Percentiles rank a stretch among this genome's conserved stretches.
phyloP scores from a whole-genome alignment of 2,329 filamentous ascomycete species.

The Pseudocercospora crystallina region DNA sequence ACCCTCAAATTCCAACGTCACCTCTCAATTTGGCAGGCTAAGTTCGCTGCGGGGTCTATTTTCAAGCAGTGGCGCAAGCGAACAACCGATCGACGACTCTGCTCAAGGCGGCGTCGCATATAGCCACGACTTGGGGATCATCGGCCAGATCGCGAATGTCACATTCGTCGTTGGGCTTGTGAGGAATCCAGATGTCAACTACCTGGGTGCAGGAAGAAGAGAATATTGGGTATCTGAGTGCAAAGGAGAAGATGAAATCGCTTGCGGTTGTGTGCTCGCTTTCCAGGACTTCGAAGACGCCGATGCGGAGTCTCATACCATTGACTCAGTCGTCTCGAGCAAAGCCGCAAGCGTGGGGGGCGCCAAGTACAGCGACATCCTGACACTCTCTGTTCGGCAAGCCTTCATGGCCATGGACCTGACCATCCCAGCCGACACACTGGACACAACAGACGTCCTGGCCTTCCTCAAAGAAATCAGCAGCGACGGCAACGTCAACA shows the following conservation, averaged over 20 bases:
- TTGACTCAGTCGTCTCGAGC: constrained; percentile 21
- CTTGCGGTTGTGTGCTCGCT: constrained; percentile 40
- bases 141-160: constrained; percentile 29
- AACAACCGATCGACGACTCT: background rate
- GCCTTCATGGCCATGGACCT: constrained; percentile 52
- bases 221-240: constrained; percentile 42
- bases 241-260: constrained; percentile 25
- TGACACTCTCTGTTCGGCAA: constrained; percentile 51
- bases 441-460: constrained; percentile 42
- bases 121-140: constrained; percentile 35
- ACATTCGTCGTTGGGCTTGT: constrained; percentile 46
- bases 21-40: background rate
- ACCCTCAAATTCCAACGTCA: constrained; percentile 21
- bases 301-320: constrained; percentile 33
- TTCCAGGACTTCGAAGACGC: constrained; percentile 43
- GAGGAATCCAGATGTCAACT: constrained; percentile 43
- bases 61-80: background rate
- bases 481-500: constrained; percentile 31
- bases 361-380: constrained; percentile 14
- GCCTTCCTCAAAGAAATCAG: constrained; percentile 60
- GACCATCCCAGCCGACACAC: constrained; percentile 39
- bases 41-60: background rate
- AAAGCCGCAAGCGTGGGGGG: constrained; percentile 33
- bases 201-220: constrained; percentile 41
- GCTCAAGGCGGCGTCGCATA: background rate